phyloP scores from a whole-genome alignment of 441 rosid genomes.

The Pelargonium myrrhifolium region DNA sequence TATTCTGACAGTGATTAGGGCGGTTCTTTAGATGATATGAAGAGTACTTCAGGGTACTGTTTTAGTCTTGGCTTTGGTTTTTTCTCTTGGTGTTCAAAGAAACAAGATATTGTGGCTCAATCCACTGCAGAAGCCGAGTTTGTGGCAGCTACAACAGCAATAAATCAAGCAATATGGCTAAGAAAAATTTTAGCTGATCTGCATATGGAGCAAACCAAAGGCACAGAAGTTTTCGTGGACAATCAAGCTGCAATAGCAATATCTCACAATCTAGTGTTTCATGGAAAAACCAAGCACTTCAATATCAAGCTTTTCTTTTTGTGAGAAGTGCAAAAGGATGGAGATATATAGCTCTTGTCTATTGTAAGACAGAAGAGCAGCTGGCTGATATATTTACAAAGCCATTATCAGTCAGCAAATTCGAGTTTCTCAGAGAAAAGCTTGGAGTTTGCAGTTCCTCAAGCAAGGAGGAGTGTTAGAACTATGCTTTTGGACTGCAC shows the following conservation, averaged over 20 bases:
- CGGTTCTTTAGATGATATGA: not conserved
- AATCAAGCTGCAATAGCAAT: not conserved
- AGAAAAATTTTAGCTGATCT: not conserved
- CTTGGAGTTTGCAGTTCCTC: no score
- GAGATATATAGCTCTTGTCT: no score
- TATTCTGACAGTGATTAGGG: not conserved
- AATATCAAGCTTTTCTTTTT: not conserved
- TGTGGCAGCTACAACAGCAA: not conserved
- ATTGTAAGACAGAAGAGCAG: no score
- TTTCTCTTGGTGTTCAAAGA: not conserved
- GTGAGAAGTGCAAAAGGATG: not conserved
- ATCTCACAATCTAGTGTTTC: not conserved
- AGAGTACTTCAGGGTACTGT: not conserved
- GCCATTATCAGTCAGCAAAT: no score
- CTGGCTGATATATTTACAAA: no score
- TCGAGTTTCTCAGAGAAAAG: no score
- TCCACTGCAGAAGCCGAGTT: not conserved
- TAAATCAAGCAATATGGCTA: conserved; percentile 1
- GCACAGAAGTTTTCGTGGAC: not conserved
- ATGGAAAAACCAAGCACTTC: not conserved
- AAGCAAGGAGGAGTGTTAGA: no score
- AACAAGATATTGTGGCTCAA: not conserved
- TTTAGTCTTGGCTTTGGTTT: not conserved
- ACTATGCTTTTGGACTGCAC: no score
- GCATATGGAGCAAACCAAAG: not conserved